Percentiles rank a stretch among this genome's conserved stretches.
Evolutionary conservation across 2,329 filamentous ascomycete genomes (phyloP).

Genomic region (Penicillium palitans): DNA sequence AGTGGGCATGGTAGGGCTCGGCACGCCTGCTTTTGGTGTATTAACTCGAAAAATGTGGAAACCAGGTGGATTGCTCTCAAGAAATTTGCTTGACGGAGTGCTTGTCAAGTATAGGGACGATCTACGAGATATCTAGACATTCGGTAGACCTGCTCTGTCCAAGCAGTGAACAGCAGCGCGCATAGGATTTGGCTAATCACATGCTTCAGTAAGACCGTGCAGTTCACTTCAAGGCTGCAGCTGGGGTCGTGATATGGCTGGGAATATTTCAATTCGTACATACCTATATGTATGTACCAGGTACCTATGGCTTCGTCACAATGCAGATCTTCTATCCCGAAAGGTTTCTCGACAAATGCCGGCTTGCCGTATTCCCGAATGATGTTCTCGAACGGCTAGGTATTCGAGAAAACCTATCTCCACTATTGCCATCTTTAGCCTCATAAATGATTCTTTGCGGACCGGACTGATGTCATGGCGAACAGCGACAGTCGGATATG

Average conservation of each 20-base stretch:
- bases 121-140: neutral
- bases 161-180: neutral
- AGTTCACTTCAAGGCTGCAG: neutral
- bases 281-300: too few species aligned
- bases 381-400: neutral
- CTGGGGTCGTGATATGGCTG: neutral
- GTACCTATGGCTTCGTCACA: neutral
- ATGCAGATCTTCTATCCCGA: neutral
- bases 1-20: neutral
- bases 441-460: neutral
- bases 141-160: neutral
- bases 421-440: neutral
- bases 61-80: neutral
- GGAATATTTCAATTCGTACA: neutral
- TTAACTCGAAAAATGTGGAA: neutral
- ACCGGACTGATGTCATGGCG: conserved; percentile 2
- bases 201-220: neutral
- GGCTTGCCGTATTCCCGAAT: neutral
- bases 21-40: conserved; percentile 2
- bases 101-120: neutral
- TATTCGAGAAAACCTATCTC: neutral
- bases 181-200: too few species aligned
- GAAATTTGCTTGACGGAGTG: neutral
- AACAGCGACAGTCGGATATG: conserved; percentile 2
- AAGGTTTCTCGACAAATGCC: neutral